These are phyloP conservation scores for Chenopodium album DNA, from an alignment of 148 eudicot species.

Conservation along the genomic window DNA sequence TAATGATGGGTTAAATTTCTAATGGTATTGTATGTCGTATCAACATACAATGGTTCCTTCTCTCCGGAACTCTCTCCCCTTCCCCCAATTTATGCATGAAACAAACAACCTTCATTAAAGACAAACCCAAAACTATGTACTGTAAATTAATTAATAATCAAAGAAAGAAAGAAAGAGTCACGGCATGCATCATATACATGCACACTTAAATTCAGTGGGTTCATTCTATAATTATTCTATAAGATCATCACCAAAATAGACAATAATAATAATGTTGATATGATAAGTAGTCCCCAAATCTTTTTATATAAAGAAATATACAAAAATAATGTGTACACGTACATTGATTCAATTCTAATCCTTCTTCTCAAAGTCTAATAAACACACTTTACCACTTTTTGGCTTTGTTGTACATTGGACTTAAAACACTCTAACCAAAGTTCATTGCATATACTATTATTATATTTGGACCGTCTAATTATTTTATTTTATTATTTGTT, in stretches of 20 bases:
- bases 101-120: neutral
- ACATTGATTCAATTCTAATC: neutral
- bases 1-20: no score
- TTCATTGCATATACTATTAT: conserved; percentile 11
- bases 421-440: conserved; percentile 10
- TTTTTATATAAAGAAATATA: neutral
- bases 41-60: no score
- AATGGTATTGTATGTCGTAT: no score
- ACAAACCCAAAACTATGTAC: neutral
- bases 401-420: conserved; percentile 26
- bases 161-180: neutral
- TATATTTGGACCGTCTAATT: no score
- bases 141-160: neutral
- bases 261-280: neutral
- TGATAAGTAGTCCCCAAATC: neutral
- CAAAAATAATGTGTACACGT: neutral
- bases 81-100: no score
- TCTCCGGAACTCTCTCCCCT: no score
- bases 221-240: neutral
- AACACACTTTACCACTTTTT: conserved; percentile 15
- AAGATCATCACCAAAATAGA: neutral
- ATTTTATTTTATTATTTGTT: conserved; percentile 1
- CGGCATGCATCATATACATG: neutral
- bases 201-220: neutral
- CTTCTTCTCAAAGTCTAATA: neutral